Evolutionary conservation across 2,329 filamentous ascomycete genomes (phyloP), one percentile per base, ranked within the genome.

Genomic region (Aspergillus sp.): DNA sequence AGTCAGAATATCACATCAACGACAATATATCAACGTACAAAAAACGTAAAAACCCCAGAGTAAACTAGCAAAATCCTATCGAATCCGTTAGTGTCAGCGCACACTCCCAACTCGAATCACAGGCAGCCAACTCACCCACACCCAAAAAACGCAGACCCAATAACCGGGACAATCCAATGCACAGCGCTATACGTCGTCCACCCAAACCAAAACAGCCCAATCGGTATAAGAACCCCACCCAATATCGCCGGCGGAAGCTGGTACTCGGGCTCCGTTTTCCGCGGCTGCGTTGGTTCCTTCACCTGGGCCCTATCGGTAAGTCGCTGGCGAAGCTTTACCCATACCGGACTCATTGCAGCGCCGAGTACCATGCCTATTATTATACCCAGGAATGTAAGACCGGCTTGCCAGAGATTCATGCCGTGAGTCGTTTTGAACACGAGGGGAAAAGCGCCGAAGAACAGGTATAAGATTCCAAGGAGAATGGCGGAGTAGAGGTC

Each of bases 121-220:
- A 11, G 26, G 3, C 2, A 8, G 9, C 3, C 26, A 30, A 80
- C 85, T 78, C 77, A 88, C 84, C 83, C 89, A 68, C 80, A 76
- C 52, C 85, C 88, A 74, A 91, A 91, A 24, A 91, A 77, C 44
- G 71, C 79, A 8, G 84, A 87, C n/a, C 86, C 89, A 71, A 91
- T 85, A 61, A 90, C 86, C 20, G 88, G 87, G 43, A 86, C 80
- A 57, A 89, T 88, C 86, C 86, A 92, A 74, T 90, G 88, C 52
- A 96, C 82, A 1, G 59, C 53, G 34, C 85, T 72, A 69, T 85
- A 91, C 15, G 88, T 88, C 6, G 89, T 91, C 89, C 91, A 96
- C 11, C 85, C 91, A 75, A 96, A 96, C 78, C 89, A 88, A 72
- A 96, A 95, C 17, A 97, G 75, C 3, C 90, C 90, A 53, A 89